These are phyloP conservation scores for Globisporangium middletonii DNA, from an alignment of 352 stramenopile species.

Conservation along the genomic window DNA sequence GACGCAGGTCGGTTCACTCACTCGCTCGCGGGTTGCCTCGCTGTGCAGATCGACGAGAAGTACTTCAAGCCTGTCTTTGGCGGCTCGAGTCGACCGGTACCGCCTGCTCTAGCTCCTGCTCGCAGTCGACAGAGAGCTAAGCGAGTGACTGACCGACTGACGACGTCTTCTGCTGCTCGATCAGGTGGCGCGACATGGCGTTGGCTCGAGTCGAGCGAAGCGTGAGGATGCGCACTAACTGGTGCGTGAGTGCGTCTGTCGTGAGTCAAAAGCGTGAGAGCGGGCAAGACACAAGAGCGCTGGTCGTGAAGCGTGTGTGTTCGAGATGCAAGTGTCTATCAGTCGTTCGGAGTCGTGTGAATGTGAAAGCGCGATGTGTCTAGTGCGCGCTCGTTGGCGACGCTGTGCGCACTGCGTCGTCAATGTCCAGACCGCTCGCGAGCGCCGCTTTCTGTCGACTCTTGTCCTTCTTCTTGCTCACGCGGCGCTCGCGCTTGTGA, in stretches of 20 bases:
- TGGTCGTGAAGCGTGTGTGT: too few relatives aligned
- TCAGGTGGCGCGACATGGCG: slow-evolving; percentile 9
- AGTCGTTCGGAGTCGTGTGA: too few relatives aligned
- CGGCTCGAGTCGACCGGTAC: slow-evolving; percentile 22
- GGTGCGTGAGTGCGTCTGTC: too few relatives aligned
- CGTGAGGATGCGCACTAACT: slow-evolving; percentile 4
- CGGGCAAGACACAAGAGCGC: too few relatives aligned
- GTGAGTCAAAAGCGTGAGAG: too few relatives aligned
- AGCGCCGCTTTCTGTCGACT: neutral
- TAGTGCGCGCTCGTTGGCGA: slow-evolving; percentile 10
- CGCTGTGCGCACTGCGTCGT: neutral
- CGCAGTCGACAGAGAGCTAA: neutral
- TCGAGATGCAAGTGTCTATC: neutral
- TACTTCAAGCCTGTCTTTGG: slow-evolving; percentile 71
- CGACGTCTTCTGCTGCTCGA: neutral
- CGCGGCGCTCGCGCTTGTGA: slow-evolving; percentile 11
- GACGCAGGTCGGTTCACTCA: neutral
- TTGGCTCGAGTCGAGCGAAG: neutral
- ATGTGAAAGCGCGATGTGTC: neutral
- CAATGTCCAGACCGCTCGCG: neutral
- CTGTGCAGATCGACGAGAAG: slow-evolving; percentile 44
- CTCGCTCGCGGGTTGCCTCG: neutral
- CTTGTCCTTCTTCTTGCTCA: slow-evolving; percentile 20
- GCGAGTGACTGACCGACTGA: neutral
- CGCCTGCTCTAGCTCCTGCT: neutral